Base-by-base conservation (phyloP, 305 asterid species). In the Plantago rigida region DNA sequence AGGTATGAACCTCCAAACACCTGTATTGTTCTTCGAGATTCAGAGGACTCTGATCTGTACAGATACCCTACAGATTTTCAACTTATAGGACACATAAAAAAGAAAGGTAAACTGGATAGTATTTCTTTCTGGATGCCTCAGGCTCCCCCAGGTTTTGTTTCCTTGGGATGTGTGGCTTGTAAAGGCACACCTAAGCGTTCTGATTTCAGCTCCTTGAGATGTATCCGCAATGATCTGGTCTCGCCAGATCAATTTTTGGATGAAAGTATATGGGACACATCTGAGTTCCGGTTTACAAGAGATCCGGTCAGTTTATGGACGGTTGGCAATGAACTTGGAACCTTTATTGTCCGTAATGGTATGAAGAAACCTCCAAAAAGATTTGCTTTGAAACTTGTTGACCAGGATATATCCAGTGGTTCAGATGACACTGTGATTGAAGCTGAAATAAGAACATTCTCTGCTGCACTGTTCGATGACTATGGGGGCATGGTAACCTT, bases 91-190 rank as follows among this genome's bases (percentile, higher is more conserved):
- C 86, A 75, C 54, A 65, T 91, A 19, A 87, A 81, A 81, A 91
- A 75, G 77, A 92, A 78, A 31, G 77, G 83, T 59, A 79, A 81
- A 59, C 70, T 71, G 50, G 98, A 91, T 60, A 65, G 49, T 69
- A 78, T 84, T 56, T 91, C 95, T 46, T 86, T 91, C 71, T 91
- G 94, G 95, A 77, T 82, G 86, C 98, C 98, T 63, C 96, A 86
- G 80, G 93, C 98, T 72, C 93, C 98, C 47, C 94, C 95, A 55
- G 96, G 98, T 57, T 91, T 82, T 79, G 90, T 83, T 69, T 66
- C 96, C 62, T 70, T 91, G 69, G 98, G 98, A 63, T 91, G 94
- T 82, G 70, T 88, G 71, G 93, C 93, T 48, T 78, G 81, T 76
- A 91, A 81, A 76, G 93, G 96, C 60, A 73, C 72, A 4, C 96